phyloP scores from a whole-genome alignment of 768 basidiomycete species.

The Agaricus subrufescens region DNA sequence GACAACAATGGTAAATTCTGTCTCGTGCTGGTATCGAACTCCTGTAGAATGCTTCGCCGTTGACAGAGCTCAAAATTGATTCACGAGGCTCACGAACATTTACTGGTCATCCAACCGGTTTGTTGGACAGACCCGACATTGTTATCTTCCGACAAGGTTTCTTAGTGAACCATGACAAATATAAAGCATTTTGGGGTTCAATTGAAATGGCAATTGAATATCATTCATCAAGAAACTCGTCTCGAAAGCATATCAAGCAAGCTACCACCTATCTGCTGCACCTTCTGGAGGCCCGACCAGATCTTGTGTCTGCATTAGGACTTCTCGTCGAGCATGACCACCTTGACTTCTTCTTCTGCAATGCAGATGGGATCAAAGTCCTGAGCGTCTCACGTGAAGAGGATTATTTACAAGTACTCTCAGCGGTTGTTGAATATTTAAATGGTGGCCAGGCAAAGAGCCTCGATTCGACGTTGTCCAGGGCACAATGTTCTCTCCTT shows the following conservation, averaged over 20 bases:
- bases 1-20: too few species aligned
- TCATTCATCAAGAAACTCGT: background rate
- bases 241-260: background rate
- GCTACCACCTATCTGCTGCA: background rate
- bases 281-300: background rate
- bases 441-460: background rate
- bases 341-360: background rate
- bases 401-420: background rate
- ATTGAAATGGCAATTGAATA: conserved; percentile 1
- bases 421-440: background rate
- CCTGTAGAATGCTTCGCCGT: too few species aligned
- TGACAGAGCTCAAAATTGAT: too few species aligned
- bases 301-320: background rate
- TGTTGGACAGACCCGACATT: too few species aligned
- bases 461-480: background rate
- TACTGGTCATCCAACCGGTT: too few species aligned
- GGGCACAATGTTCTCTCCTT: background rate
- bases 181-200: background rate
- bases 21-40: too few species aligned
- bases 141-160: too few species aligned
- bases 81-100: too few species aligned
- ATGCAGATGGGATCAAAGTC: background rate
- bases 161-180: too few species aligned
- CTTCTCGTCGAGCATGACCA: background rate
- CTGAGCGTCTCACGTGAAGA: background rate